Evolutionary conservation across 176 grass and related monocot species (phyloP).

Genomic region (Musa beccarii): DNA sequence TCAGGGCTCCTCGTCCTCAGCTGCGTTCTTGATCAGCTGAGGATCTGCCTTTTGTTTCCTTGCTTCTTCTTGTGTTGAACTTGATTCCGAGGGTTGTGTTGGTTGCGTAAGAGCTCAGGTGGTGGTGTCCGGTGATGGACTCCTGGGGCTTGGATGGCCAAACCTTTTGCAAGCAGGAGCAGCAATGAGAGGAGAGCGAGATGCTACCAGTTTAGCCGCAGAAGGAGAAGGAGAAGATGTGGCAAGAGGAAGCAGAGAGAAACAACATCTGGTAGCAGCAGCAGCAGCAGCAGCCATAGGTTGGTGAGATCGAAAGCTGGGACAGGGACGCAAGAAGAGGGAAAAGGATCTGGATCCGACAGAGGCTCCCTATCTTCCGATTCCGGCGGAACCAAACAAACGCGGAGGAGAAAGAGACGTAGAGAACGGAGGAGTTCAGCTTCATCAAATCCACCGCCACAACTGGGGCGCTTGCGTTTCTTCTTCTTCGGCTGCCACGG

Average conservation of each 20-base stretch:
- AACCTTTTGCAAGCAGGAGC: constrained; percentile 11
- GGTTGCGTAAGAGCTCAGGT: not conserved
- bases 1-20: not conserved
- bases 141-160: constrained; percentile 19
- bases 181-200: no score
- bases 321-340: not conserved
- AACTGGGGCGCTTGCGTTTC: not conserved
- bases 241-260: not conserved
- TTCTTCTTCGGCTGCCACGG: constrained; percentile 11
- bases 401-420: not conserved
- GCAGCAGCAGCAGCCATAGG: not conserved
- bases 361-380: not conserved
- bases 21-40: not conserved
- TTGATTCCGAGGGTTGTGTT: no score
- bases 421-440: not conserved
- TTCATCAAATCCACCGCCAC: not conserved
- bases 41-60: no score
- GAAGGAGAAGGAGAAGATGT: not conserved
- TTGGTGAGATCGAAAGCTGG: constrained; percentile 9
- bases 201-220: not conserved
- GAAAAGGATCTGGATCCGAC: constrained; percentile 17
- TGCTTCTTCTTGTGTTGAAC: no score
- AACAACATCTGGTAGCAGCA: not conserved
- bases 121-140: constrained; percentile 10
- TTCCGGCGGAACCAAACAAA: not conserved